Conservation (phyloP, 2,329 filamentous ascomycete species). For the Apiospora arundinis region DNA sequence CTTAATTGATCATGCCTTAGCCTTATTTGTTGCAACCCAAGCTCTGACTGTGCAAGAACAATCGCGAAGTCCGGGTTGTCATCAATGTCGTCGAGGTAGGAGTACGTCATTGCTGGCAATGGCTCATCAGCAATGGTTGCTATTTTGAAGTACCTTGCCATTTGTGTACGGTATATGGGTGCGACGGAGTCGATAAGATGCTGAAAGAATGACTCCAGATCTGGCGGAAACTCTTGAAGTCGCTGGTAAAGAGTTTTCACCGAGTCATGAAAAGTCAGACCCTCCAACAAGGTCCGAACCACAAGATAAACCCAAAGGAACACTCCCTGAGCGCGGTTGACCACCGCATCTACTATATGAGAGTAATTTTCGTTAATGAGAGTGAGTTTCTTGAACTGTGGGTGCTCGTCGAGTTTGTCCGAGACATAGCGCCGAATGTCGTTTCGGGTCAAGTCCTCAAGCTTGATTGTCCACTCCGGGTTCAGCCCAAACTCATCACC, state of each 20-base stretch:
- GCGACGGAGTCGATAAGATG: neutral
- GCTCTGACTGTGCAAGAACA: neutral
- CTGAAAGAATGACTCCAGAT: neutral
- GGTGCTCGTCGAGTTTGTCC: neutral
- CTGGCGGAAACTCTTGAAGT: neutral
- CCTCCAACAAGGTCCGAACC: neutral
- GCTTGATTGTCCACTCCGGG: neutral
- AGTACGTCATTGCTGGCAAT: neutral
- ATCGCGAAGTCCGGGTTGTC: neutral
- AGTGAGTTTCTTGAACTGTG: neutral
- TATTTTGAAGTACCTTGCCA: neutral
- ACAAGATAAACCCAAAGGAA: constrained; percentile 5
- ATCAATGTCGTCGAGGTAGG: neutral
- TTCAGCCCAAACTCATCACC: neutral
- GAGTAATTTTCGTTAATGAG: neutral
- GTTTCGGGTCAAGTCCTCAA: neutral
- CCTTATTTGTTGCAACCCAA: neutral
- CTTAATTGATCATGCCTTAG: neutral
- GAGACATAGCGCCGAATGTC: neutral
- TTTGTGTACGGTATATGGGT: neutral
- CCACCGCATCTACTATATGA: neutral
- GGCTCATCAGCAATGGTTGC: neutral
- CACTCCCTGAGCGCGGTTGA: neutral
- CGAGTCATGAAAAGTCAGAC: neutral
- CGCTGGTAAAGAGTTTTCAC: neutral